Evolutionary conservation across 2,329 filamentous ascomycete species (phyloP), one percentile per base, ranked within the genome.

Genomic region (Truncatella angustata): DNA sequence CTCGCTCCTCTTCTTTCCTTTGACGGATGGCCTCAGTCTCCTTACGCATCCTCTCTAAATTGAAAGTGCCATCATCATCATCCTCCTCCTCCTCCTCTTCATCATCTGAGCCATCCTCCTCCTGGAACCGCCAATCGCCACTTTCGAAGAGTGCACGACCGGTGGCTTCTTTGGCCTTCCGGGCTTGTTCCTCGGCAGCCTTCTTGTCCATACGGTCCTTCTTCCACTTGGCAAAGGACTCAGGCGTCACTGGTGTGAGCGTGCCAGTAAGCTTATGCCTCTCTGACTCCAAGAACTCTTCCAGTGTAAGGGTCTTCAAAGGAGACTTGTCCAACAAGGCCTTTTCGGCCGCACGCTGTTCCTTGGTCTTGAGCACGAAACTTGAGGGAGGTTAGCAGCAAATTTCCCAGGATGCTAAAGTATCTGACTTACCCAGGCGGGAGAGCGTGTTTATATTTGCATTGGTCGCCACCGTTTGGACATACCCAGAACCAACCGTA

Each of bases 401-500:
- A 26, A 47, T 34, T 7, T 4, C 37, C 16, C n/a, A 28, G 14
- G 12, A 26, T 26, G n/a, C n/a, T n/a, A n/a, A 21, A 18, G 54
- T 49, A 32, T 34, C 5, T 28, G 36, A 83, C 88, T 66, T 84
- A 95, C 90, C 94, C 94, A 66, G 92, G 89, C 62, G 95, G 94
- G 63, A 99, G 80, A 65, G 89, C 91, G 72, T 99, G 94, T 74
- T 89, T 92, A 70, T 99, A 99, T 87, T 94, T 97, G 88, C 94
- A 99, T 73, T 96, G 90, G 68, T 99, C 88, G 58, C 90, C 93
- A 59, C 91, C 92, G 66, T 97, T 97, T 43, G 94, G 94, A 81
- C 94, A 99, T 54, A 85, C 80, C 94, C 94, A 99, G 75, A 99
- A 97, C 94, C 94, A 99, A 57, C 94, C 94, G 65, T 99, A 99